These are phyloP conservation scores for Aphanocladium album DNA, from an alignment of 2,329 filamentous ascomycete genomes.

Conservation along the genomic window DNA sequence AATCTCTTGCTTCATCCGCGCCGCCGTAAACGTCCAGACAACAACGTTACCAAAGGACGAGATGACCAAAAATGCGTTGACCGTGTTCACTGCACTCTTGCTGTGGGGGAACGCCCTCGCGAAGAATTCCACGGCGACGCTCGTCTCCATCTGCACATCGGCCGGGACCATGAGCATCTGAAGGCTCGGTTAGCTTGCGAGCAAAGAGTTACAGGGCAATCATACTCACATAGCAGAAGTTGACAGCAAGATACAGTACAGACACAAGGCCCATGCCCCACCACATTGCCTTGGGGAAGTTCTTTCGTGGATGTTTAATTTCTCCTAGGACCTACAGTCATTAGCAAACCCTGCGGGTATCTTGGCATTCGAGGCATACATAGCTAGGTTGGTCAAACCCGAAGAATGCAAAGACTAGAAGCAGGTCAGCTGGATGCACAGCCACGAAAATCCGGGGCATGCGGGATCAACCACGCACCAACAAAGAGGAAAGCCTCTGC, in stretches of 20 bases:
- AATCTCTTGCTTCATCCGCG: constrained; percentile 55
- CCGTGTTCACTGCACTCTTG: constrained; percentile 28
- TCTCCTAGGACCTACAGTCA: constrained; percentile 25
- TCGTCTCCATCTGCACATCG: constrained; percentile 16
- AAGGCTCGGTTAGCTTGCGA: background rate
- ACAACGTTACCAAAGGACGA: constrained; percentile 53
- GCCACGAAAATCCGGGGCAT: background rate
- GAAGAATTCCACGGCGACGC: constrained; percentile 31
- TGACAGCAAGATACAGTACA: constrained; percentile 32
- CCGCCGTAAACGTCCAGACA: constrained; percentile 51
- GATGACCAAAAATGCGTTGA: constrained; percentile 47
- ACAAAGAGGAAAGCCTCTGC: constrained; percentile 33
- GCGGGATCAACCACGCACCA: constrained; percentile 23
- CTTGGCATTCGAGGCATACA: background rate
- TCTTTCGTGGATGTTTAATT: constrained; percentile 26
- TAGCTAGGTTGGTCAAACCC: constrained; percentile 37
- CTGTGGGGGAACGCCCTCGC: constrained; percentile 12
- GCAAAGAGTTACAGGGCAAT: background rate
- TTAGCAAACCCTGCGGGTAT: background rate
- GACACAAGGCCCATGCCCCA: constrained; percentile 25
- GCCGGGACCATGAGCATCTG: constrained; percentile 37
- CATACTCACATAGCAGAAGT: constrained; percentile 30
- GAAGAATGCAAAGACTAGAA: constrained; percentile 30
- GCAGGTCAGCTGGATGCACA: background rate
- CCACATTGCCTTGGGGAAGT: constrained; percentile 28